Base-by-base conservation (phyloP, 2,329 filamentous ascomycete genomes). In the Elsinoe perseae region DNA sequence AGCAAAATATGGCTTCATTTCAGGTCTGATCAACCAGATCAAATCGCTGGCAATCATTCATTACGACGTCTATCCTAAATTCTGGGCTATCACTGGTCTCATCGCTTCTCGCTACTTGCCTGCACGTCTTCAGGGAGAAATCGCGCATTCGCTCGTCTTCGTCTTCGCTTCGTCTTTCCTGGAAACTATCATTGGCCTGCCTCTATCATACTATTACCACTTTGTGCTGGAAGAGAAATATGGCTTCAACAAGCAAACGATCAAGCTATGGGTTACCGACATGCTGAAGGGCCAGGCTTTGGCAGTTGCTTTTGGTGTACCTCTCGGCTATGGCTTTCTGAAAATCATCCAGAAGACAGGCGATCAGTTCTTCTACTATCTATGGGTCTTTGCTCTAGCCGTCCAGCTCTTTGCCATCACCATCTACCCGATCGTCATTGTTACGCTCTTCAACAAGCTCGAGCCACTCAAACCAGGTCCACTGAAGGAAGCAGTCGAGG, bases 171-270 rank as follows among this genome's bases (percentile, higher is more conserved):
- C 95, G 72, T 86, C 89, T 64, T 72, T 95, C 65, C 80, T 95
- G 65, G 86, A 90, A 64, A 89, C 92, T 66, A 62, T 87, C 56
- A 74, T 95, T 61, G 86, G 85, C 57, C 75, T 97, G 54, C 93
- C 93, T 2, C 81, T 84, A 59, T 87, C 84, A 56, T 84, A 96
- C 71, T 98, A 97, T 77, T 85, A 91, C 74, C 93, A 89, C 10
- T 98, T 98, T 68, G 88, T 97, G 48, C 78, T 98, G 56, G 93
- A 98, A 73, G 91, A 96, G 74, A 87, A 89, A 69, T 98, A 95
- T 65, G 93, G 93, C 50, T 98, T 98, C 82, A 98, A 98, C 75
- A 98, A 98, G 77, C 90, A 95, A 78, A 97, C 93, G 0, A 76
- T 89, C 56, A 84, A 84, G 71, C 79, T 97, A 27, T 98, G 92